phyloP scores from a whole-genome alignment of 257 asterid genomes.

The Solanum clarkiae region DNA sequence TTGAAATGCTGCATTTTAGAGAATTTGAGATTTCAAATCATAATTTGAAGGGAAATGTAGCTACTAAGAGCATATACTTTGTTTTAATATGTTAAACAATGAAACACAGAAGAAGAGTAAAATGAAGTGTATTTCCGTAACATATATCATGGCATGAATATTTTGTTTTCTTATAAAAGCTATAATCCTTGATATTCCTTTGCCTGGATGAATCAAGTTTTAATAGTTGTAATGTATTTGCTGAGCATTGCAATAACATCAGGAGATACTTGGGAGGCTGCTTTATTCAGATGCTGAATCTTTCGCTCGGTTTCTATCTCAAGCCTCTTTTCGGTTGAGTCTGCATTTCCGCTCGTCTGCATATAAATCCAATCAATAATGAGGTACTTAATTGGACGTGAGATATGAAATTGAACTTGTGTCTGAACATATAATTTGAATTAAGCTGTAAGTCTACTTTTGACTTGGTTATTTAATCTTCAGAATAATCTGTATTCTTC shows the following conservation, averaged over 20 bases:
- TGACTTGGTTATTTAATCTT: too few species aligned
- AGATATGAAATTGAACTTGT: too few species aligned
- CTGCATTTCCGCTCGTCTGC: conserved; percentile 59
- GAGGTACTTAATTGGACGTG: not conserved
- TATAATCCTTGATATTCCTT: not conserved
- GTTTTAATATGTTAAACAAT: not conserved
- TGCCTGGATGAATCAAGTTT: conserved; percentile 7
- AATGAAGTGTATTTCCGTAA: not conserved
- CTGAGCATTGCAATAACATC: conserved; percentile 49
- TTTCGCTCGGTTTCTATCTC: conserved; percentile 54
- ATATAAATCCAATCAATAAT: not conserved
- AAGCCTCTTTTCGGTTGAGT: conserved; percentile 55
- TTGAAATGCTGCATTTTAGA: too few species aligned
- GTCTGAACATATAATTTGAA: too few species aligned
- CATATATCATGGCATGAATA: not conserved
- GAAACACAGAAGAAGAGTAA: not conserved
- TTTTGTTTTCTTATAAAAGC: not conserved
- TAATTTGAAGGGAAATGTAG: too few species aligned
- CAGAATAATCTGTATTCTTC: too few species aligned
- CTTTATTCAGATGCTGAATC: conserved; percentile 35
- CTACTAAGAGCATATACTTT: not conserved
- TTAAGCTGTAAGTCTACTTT: too few species aligned
- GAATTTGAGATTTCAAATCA: too few species aligned
- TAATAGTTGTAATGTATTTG: conserved; percentile 24
- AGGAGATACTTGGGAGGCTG: conserved; percentile 37